phyloP scores from a whole-genome alignment of 352 stramenopile species.

The Pythium rishiriense region DNA sequence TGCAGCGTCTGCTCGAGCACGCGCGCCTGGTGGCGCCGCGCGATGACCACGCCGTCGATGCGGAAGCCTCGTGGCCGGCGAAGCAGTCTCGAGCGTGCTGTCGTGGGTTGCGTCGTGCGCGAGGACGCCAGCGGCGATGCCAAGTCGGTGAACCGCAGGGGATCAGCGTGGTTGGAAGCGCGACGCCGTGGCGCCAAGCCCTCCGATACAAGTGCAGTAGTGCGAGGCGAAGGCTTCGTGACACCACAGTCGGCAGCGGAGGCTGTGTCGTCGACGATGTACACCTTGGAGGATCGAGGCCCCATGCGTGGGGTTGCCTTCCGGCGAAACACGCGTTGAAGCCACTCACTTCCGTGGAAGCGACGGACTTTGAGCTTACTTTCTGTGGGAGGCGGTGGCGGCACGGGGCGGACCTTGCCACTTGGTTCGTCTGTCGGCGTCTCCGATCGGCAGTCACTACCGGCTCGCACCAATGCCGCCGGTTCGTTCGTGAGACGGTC shows the following conservation, averaged over 20 bases:
- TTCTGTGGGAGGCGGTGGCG: too few species aligned
- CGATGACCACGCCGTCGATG: conserved; percentile 25
- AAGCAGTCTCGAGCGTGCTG: neutral
- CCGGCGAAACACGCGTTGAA: neutral
- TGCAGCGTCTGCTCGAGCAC: conserved; percentile 34
- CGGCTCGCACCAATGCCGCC: neutral
- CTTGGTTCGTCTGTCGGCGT: neutral
- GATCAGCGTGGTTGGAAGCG: neutral
- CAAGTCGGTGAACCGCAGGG: neutral
- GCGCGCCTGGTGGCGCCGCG: conserved; percentile 23
- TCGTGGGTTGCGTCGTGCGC: neutral
- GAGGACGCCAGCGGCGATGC: neutral
- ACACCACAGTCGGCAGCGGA: neutral
- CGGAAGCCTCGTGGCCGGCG: neutral
- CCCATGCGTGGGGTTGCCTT: neutral
- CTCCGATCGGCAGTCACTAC: neutral
- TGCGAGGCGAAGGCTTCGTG: neutral
- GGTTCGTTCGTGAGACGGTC: neutral
- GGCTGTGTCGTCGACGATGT: neutral
- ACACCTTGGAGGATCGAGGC: neutral
- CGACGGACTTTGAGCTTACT: neutral
- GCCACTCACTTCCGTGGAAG: neutral
- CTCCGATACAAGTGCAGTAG: neutral
- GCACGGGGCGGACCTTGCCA: neutral
- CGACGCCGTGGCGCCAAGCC: too few species aligned